These are phyloP conservation scores for Waltergamsia citrina DNA, from an alignment of 2,329 filamentous ascomycete species.

Conservation along the genomic window DNA sequence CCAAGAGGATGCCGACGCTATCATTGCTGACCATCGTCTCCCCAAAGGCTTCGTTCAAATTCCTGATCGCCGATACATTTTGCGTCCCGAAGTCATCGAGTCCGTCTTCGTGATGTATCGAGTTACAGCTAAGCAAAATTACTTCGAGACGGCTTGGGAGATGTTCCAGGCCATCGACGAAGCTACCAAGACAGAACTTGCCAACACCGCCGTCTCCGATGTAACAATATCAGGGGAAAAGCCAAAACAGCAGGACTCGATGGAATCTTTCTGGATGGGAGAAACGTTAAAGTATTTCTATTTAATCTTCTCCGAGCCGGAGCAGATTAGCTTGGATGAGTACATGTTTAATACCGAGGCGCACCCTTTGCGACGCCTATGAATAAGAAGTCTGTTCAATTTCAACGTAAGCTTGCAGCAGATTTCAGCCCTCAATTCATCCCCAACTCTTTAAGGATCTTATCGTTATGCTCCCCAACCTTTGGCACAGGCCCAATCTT, in stretches of 20 bases:
- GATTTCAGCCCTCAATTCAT: neutral
- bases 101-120: slow-evolving; percentile 45
- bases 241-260: slow-evolving; percentile 13
- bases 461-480: slow-evolving; percentile 4
- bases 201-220: slow-evolving; percentile 38
- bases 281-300: slow-evolving; percentile 73
- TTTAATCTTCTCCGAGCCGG: slow-evolving; percentile 56
- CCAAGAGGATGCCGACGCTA: slow-evolving; percentile 10
- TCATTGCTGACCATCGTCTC: slow-evolving; percentile 19
- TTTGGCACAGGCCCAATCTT: slow-evolving; percentile 2
- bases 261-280: slow-evolving; percentile 59
- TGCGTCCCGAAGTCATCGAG: slow-evolving; percentile 43
- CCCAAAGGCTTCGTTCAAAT: slow-evolving; percentile 54
- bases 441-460: slow-evolving; percentile 4
- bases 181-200: slow-evolving; percentile 34
- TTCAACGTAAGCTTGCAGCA: no score
- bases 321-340: slow-evolving; percentile 55
- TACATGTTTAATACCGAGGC: slow-evolving; percentile 52
- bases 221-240: slow-evolving; percentile 10
- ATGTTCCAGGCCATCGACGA: slow-evolving; percentile 40
- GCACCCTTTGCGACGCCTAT: slow-evolving; percentile 28
- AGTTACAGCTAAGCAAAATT: slow-evolving; percentile 34
- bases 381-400: no score
- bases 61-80: slow-evolving; percentile 39
- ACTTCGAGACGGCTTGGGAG: slow-evolving; percentile 40